Conservation (phyloP, 805 yeast genomes). For the Torulaspora quercuum region DNA sequence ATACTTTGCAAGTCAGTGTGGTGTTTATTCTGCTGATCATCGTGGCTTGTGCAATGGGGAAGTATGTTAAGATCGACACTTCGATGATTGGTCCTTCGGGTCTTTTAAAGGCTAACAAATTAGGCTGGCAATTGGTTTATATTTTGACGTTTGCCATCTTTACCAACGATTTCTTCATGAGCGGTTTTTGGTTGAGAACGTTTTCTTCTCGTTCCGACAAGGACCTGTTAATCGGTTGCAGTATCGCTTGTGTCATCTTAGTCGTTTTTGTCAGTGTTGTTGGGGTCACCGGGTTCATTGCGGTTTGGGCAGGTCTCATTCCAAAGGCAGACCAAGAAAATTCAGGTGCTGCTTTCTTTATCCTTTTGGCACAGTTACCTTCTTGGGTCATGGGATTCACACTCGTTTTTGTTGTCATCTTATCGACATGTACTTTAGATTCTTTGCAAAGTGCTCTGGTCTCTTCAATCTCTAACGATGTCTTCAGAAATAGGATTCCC, state of each 20-base stretch:
- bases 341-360: constrained; percentile 68
- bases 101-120: constrained; percentile 57
- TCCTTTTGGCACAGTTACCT: constrained; percentile 69
- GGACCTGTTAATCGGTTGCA: constrained; percentile 72
- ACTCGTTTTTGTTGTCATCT: constrained; percentile 63
- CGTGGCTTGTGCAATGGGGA: constrained; percentile 75
- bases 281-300: constrained; percentile 81
- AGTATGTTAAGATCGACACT: constrained; percentile 57
- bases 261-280: constrained; percentile 63
- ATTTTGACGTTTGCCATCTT: constrained; percentile 82
- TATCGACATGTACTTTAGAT: constrained; percentile 88
- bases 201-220: constrained; percentile 79
- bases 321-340: constrained; percentile 45
- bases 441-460: constrained; percentile 85
- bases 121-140: constrained; percentile 88
- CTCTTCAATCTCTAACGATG: constrained; percentile 83
- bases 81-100: constrained; percentile 62
- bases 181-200: constrained; percentile 93
- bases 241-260: constrained; percentile 66
- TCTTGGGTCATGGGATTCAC: constrained; percentile 84
- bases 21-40: constrained; percentile 65
- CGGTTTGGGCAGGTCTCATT: constrained; percentile 81
- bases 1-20: constrained; percentile 74
- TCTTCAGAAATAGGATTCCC: constrained; percentile 76
- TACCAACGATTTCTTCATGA: constrained; percentile 83